These are phyloP conservation scores for Macrocystidia cucumis DNA, from an alignment of 1,284 basidiomycete species.

Conservation along the genomic window DNA sequence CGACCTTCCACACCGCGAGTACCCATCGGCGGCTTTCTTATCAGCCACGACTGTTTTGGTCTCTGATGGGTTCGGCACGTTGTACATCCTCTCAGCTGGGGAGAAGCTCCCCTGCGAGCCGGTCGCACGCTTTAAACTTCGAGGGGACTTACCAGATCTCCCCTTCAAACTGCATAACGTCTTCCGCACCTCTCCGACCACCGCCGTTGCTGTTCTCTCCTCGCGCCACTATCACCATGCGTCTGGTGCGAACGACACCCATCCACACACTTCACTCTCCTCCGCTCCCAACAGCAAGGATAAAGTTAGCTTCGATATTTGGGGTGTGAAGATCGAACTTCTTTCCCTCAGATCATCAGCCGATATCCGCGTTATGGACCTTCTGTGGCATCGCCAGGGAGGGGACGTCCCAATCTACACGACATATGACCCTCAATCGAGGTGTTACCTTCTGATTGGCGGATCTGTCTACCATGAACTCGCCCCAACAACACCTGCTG, in stretches of 20 bases:
- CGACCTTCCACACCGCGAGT: conserved; percentile 50
- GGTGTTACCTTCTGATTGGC: conserved; percentile 50
- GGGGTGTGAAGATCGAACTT: conserved; percentile 47
- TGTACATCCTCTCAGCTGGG: conserved; percentile 50
- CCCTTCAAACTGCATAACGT: conserved; percentile 59
- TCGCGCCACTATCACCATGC: conserved; percentile 36
- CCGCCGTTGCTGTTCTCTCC: conserved; percentile 43
- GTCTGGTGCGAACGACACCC: conserved; percentile 9
- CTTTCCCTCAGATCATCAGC: conserved; percentile 21
- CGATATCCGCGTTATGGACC: conserved; percentile 30
- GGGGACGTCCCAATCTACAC: conserved; percentile 63
- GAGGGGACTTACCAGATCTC: conserved; percentile 16
- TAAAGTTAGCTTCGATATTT: conserved; percentile 71
- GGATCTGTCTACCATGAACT: conserved; percentile 42
- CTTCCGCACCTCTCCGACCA: conserved; percentile 26
- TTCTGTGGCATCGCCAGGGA: conserved; percentile 66
- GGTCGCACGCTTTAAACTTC: conserved; percentile 48
- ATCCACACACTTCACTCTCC: conserved; percentile 4
- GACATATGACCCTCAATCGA: conserved; percentile 36
- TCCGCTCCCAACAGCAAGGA: no score
- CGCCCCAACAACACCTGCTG: conserved; percentile 17
- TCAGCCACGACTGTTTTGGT: conserved; percentile 45
- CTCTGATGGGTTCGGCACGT: conserved; percentile 64
- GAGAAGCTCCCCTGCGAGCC: conserved; percentile 29
- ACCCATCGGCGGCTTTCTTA: conserved; percentile 66